Percentiles rank a stretch among this genome's conserved stretches.
These are phyloP conservation scores for Kodamaea fukazawae DNA, from an alignment of 805 yeast genomes.

Conservation along the genomic window DNA sequence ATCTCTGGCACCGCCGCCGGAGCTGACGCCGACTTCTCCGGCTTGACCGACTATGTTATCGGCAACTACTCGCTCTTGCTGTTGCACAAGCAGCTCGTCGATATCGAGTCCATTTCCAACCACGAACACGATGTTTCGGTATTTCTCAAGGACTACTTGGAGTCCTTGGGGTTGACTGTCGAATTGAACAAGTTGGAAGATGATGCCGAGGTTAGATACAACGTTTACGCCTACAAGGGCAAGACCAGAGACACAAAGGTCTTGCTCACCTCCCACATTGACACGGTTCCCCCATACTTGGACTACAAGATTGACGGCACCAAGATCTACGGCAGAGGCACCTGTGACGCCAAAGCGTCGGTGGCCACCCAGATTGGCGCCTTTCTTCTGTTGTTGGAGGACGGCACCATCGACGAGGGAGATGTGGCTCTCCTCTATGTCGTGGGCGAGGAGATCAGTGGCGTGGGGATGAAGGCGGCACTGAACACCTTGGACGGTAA, in stretches of 20 bases:
- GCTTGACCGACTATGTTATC: conserved; percentile 10
- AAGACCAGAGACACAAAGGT: conserved; percentile 44
- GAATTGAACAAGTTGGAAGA: conserved; percentile 37
- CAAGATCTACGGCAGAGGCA: conserved; percentile 61
- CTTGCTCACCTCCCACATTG: conserved; percentile 62
- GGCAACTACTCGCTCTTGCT: conserved; percentile 18
- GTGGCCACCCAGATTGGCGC: conserved; percentile 63
- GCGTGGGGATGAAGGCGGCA: conserved; percentile 58
- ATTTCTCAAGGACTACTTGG: conserved; percentile 39
- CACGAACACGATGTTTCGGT: conserved; percentile 34
- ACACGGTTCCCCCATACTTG: conserved; percentile 68
- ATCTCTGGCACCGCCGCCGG: too few species aligned
- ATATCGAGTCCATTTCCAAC: conserved; percentile 23
- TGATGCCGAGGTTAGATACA: conserved; percentile 34
- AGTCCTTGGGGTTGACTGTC: conserved; percentile 48
- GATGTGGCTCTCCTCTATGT: conserved; percentile 60
- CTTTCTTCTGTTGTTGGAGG: conserved; percentile 43
- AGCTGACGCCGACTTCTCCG: too few species aligned
- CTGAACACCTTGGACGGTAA: conserved; percentile 35
- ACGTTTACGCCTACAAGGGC: conserved; percentile 59
- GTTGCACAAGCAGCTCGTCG: conserved; percentile 27
- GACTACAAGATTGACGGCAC: conserved; percentile 49
- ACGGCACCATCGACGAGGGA: conserved; percentile 43
- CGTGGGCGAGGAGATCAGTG: conserved; percentile 70
- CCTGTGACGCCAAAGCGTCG: conserved; percentile 70